Evolutionary conservation across 768 basidiomycete genomes (phyloP).

Genomic region (Suillus discolor): DNA sequence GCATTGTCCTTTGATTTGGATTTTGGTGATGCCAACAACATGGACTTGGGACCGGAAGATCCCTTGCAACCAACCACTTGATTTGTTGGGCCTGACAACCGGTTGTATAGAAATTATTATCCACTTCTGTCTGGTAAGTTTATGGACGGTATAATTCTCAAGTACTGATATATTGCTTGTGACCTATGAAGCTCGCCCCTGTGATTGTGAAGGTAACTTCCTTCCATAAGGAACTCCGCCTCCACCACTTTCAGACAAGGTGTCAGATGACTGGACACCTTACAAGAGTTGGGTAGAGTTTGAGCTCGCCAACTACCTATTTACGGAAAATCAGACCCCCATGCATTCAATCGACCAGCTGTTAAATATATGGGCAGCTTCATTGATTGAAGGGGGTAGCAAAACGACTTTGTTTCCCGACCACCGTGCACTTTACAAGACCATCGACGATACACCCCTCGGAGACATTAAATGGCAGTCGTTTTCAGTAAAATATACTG

Average conservation of each 20-base stretch:
- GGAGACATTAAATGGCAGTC: slow-evolving; percentile 34
- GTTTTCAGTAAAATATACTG: slow-evolving; percentile 21
- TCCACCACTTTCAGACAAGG: neutral
- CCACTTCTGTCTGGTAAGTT: slow-evolving; percentile 7
- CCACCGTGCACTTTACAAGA: slow-evolving; percentile 21
- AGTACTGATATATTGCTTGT: neutral
- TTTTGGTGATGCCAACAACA: no score
- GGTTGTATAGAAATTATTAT: slow-evolving; percentile 10
- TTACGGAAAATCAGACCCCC: slow-evolving; percentile 21
- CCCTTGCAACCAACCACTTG: neutral
- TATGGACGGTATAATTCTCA: no score
- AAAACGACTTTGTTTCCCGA: slow-evolving; percentile 28
- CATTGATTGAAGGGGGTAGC: slow-evolving; percentile 13
- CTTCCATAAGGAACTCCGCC: slow-evolving; percentile 6
- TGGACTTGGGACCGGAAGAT: no score
- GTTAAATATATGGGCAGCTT: slow-evolving; percentile 21
- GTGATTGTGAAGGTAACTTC: slow-evolving; percentile 3
- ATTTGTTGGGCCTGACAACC: slow-evolving; percentile 6
- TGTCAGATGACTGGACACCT: slow-evolving; percentile 16
- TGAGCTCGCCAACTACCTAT: slow-evolving; percentile 25
- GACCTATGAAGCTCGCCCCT: slow-evolving; percentile 6
- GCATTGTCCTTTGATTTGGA: no score
- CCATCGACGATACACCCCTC: slow-evolving; percentile 28
- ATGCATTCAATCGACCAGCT: slow-evolving; percentile 19
- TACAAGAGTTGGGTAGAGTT: slow-evolving; percentile 19